These are phyloP conservation scores for Effrenium voratum DNA, from an alignment of 73 alveolate species.

Conservation along the genomic window DNA sequence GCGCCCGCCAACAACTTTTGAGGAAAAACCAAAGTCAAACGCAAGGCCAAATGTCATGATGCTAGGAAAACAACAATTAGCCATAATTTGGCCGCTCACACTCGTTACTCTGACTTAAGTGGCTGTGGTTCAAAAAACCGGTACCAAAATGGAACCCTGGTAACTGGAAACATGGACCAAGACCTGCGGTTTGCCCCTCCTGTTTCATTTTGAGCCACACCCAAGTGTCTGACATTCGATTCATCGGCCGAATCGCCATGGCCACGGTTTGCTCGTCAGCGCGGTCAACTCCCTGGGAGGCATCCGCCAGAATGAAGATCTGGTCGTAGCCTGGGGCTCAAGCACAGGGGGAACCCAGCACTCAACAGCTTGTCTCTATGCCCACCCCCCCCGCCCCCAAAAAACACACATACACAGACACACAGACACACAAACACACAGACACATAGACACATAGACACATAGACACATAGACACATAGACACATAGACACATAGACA, in stretches of 20 bases:
- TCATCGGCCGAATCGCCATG: neutral
- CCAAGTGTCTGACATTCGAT: too few species aligned
- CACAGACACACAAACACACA: neutral
- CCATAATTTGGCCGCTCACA: too few species aligned
- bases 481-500: neutral
- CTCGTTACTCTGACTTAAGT: too few species aligned
- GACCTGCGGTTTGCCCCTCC: too few species aligned
- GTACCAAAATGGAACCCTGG: too few species aligned
- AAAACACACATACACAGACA: neutral
- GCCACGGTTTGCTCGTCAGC: constrained; percentile 89
- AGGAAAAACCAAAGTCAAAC: too few species aligned
- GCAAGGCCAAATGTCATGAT: too few species aligned
- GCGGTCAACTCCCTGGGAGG: constrained; percentile 41
- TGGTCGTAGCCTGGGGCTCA: constrained; percentile 60
- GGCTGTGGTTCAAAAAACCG: too few species aligned
- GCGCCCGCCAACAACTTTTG: too few species aligned
- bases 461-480: neutral
- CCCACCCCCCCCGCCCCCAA: neutral
- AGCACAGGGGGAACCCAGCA: neutral
- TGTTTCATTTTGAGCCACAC: too few species aligned
- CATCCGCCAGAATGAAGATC: constrained; percentile 44
- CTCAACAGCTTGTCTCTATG: neutral
- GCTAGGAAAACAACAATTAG: too few species aligned
- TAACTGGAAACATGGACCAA: too few species aligned
- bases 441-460: neutral